Conservation (phyloP, 306 rosid species). For the Inga leiocalycina region DNA sequence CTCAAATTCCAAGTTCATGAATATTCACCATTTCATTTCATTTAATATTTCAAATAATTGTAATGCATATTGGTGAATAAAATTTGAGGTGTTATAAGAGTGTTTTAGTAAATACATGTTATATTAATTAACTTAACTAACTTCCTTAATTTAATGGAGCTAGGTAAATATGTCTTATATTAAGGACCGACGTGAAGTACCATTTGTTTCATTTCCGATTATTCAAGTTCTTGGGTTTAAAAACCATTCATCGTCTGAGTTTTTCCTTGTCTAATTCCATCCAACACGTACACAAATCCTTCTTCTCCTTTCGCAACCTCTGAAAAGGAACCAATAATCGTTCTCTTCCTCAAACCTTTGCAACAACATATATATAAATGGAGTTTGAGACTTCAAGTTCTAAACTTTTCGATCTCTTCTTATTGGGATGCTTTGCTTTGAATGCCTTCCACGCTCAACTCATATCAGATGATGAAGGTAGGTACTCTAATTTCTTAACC, state of each 20-base stretch:
- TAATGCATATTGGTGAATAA: too few species aligned
- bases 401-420: constrained; percentile 27
- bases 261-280: background rate
- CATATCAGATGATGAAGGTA: constrained; percentile 72
- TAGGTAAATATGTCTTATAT: too few species aligned
- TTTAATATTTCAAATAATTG: too few species aligned
- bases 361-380: constrained; percentile 31
- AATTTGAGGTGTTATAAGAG: too few species aligned
- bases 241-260: background rate
- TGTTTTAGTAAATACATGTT: too few species aligned
- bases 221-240: background rate
- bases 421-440: constrained; percentile 40
- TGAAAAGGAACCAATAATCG: background rate
- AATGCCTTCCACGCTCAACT: constrained; percentile 57
- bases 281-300: too few species aligned
- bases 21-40: too few species aligned
- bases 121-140: too few species aligned
- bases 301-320: too few species aligned
- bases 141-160: too few species aligned
- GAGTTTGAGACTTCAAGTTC: constrained; percentile 32
- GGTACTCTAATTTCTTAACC: background rate
- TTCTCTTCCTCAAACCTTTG: background rate
- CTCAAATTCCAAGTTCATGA: too few species aligned
- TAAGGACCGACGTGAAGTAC: background rate
- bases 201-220: too few species aligned